A percentile compares a stretch with the other conserved stretches of the same genome.
These are phyloP conservation scores for Erodium chrysanthum DNA, from an alignment of 441 rosid species.

Conservation along the genomic window DNA sequence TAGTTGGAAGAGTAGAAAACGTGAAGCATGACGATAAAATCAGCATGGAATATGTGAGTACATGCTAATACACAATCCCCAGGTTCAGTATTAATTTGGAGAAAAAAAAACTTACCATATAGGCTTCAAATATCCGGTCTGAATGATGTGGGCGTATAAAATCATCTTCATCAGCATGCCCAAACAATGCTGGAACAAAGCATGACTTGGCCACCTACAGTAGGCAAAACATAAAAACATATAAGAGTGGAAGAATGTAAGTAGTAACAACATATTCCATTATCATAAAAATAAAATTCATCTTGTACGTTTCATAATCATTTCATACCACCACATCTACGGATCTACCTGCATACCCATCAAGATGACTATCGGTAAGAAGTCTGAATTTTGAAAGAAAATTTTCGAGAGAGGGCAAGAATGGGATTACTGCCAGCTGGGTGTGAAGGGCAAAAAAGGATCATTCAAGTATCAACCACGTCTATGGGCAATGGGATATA, in stretches of 20 bases:
- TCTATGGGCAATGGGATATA: too few species aligned
- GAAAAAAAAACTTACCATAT: slow-evolving; percentile 42
- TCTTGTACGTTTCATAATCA: neutral
- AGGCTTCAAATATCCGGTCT: slow-evolving; percentile 72
- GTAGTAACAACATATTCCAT: neutral
- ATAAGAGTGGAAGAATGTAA: slow-evolving; percentile 2
- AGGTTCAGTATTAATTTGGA: slow-evolving; percentile 6
- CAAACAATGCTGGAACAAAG: slow-evolving; percentile 94
- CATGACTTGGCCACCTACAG: slow-evolving; percentile 72
- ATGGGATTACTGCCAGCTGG: too few species aligned
- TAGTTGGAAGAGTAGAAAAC: neutral
- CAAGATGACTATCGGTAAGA: neutral
- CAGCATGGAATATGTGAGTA: neutral
- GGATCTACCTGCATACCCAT: neutral
- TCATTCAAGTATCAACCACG: too few species aligned
- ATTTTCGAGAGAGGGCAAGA: neutral
- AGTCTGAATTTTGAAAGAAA: neutral
- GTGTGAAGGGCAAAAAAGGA: too few species aligned
- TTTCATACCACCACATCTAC: too few species aligned
- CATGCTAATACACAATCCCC: neutral
- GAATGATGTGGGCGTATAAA: slow-evolving; percentile 92
- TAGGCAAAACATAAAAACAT: slow-evolving; percentile 11
- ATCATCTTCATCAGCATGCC: slow-evolving; percentile 89
- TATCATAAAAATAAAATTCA: neutral
- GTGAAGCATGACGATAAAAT: neutral